Base-by-base conservation (phyloP, 2,329 filamentous ascomycete genomes). In the Emmonsia crescens region DNA sequence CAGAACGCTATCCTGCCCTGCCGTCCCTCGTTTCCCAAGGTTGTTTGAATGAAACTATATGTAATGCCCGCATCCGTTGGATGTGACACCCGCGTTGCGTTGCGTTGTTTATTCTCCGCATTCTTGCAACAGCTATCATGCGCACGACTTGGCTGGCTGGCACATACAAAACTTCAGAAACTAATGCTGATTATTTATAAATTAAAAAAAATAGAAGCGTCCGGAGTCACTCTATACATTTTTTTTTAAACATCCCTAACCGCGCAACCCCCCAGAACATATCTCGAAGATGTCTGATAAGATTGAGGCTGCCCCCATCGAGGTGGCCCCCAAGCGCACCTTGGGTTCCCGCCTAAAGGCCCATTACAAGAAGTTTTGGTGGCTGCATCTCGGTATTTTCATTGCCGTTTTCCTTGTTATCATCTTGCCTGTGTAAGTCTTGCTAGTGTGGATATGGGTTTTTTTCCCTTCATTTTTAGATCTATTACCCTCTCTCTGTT, bases 361-460 rank as follows among this genome's bases (percentile, higher is more conserved):
- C 9, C 72, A 77, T 61, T 75, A 68, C 60, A 76, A 73, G 70
- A 74, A 74, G 61, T 83, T 76, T 66, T 84, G 82, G 82, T 84
- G 82, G 82, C 61, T 77, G 42, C 74, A 82, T 68, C 61, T 83
- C 38, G 75, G 84, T 56, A 69, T 79, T 9, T 75, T 85, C 64
- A 75, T 78, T 60, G 67, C 78, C n/a, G 68, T 80, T 31, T 74
- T 82, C 31, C 71, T 87, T 51, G 75, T 85, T 24, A 71, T 86
- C 58, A 70, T 80, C 1, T 71, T 86, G 40, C 82, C 81, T 44
- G 71, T 86, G 82, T 84, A 77, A 75, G 81, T 75, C 12, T n/a
- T 56, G 33, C 19, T 12, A 24, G 42, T 40, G 1, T 40, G 14
- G n/a, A n/a, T n/a, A n/a, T n/a, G n/a, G n/a, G n/a, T n/a, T 24